Conservation (phyloP, 495 filamentous ascomycete genomes). For the Ramalina peruviana region DNA sequence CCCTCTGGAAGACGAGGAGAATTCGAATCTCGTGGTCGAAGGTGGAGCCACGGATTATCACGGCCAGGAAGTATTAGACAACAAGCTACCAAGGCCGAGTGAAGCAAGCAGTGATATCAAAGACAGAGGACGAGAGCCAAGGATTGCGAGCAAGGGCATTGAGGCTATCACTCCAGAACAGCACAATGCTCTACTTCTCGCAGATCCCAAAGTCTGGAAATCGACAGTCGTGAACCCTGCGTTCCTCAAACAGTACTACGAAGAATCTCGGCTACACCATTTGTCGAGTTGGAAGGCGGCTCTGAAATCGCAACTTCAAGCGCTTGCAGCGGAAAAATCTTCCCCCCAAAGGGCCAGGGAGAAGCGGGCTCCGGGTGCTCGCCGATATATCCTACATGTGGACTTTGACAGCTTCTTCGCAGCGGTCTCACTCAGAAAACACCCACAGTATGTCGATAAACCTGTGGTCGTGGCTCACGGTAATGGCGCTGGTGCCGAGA, state of each 20-base stretch:
- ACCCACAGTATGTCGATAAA: slow-evolving; percentile 61
- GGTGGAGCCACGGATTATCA: no score
- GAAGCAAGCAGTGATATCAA: no score
- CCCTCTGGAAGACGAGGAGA: no score
- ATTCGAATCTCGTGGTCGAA: no score
- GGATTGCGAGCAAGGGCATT: not conserved
- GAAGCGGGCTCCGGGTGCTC: slow-evolving; percentile 41
- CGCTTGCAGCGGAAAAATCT: slow-evolving; percentile 53
- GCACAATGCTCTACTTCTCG: slow-evolving; percentile 69
- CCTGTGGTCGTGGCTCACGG: slow-evolving; percentile 86
- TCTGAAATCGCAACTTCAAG: slow-evolving; percentile 74
- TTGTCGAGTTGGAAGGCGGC: slow-evolving; percentile 92
- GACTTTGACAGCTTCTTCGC: slow-evolving; percentile 98
- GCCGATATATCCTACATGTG: slow-evolving; percentile 84
- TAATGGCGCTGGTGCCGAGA: slow-evolving; percentile 72
- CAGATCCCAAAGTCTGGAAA: slow-evolving; percentile 69
- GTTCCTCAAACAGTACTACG: slow-evolving; percentile 87
- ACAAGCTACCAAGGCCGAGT: no score
- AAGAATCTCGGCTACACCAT: slow-evolving; percentile 86
- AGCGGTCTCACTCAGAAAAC: slow-evolving; percentile 69
- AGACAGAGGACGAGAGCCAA: no score
- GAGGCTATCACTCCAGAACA: slow-evolving; percentile 41
- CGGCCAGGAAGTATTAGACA: no score
- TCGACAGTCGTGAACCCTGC: slow-evolving; percentile 80
- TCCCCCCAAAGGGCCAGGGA: slow-evolving; percentile 34